These are phyloP conservation scores for Spinacia oleracea DNA, from an alignment of 179 eudicot genomes.

Conservation along the genomic window DNA sequence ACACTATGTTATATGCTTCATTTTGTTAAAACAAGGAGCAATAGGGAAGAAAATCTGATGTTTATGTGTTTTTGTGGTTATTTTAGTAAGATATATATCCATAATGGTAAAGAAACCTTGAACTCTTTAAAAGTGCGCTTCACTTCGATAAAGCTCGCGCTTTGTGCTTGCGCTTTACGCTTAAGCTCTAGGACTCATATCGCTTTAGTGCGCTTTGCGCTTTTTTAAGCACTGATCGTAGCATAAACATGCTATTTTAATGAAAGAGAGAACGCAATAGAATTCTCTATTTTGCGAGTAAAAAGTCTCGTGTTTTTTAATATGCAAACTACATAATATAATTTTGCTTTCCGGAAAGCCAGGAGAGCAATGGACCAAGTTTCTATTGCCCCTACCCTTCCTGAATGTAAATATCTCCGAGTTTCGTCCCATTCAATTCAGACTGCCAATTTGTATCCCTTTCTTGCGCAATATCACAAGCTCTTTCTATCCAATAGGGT, in stretches of 20 bases:
- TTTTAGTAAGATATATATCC: no score
- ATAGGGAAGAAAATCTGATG: no score
- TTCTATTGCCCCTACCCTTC: background rate
- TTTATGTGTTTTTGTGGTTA: no score
- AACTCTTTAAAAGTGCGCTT: no score
- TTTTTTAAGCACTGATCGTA: no score
- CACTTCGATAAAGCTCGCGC: no score
- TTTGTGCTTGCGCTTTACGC: no score
- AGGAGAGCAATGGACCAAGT: background rate
- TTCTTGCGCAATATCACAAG: background rate
- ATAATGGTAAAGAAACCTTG: no score
- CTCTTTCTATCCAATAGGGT: background rate
- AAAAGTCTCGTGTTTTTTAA: background rate
- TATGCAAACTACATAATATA: background rate
- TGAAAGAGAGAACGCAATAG: background rate
- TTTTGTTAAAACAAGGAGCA: no score
- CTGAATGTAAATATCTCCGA: background rate
- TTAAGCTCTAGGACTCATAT: no score
- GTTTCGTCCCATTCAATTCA: background rate
- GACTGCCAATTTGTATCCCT: background rate
- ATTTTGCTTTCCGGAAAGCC: background rate
- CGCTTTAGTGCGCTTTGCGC: no score
- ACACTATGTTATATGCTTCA: no score
- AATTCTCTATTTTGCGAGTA: background rate
- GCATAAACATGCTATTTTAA: background rate